Base-by-base conservation (phyloP, 2,329 filamentous ascomycete genomes). In the Simplicillium aogashimaense region DNA sequence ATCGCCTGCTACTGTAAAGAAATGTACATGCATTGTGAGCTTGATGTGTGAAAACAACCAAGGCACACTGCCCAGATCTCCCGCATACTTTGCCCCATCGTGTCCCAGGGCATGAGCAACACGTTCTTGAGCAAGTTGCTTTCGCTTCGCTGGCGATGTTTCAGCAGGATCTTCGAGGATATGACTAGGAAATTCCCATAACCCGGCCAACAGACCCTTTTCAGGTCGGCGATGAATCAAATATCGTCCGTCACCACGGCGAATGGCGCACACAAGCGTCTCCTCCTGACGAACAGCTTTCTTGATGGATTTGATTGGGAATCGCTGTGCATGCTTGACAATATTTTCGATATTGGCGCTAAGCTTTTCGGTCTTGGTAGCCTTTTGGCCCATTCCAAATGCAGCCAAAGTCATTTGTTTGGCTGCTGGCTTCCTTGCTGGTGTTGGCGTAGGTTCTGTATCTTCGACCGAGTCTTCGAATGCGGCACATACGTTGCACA, bases 1-100 rank as follows among this genome's bases (percentile, higher is more conserved):
- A 13, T 51, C 50, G 3, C 55, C 52, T 25, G 20, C 6, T 4
- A 70, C 11, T 11, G 60, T 57, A 44, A 76, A 75, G 0, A 71
- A 41, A 29, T 74, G 69, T 3, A 77, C 72, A 44, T 76, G 70
- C 74, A 76, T 77, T 1, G 65, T 71, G 46, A 76, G 52, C 53
- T 66, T 71, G 1, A 78, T 52, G 40, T 78, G 74, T 1, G 73
- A 76, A 45, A 76, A 77, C 7, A 70, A 52, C 74, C 74, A 78
- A 0, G 72, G 72, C 11, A 77, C 65, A 34, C 58, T 69, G 0
- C 67, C 73, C n/a, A 76, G 45, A 28, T 72, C 68, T 0, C 54
- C 54, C 1, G 57, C 45, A 34, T 67, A 52, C 36, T 55, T 59
- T 14, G 61, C 38, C 15, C 38, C 38, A 2, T 47, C 45, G 11